A percentile compares a stretch with the other conserved stretches of the same genome.
These are phyloP conservation scores for Aspergillus costaricaensis DNA, from an alignment of 2,329 filamentous ascomycete species.

Conservation along the genomic window DNA sequence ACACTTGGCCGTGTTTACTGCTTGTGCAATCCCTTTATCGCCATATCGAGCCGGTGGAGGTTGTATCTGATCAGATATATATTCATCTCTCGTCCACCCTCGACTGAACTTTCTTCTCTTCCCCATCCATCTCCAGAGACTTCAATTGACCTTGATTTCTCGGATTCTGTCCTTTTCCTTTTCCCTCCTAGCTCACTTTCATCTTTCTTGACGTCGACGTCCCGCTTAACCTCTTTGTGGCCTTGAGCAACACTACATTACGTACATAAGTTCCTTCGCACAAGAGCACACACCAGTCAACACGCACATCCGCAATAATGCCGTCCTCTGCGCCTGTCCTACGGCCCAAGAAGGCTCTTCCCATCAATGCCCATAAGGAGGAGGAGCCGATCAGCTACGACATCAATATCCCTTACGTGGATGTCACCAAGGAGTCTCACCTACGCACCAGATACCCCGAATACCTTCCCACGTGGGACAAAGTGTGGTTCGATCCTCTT, in stretches of 20 bases:
- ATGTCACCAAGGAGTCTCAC: conserved; percentile 41
- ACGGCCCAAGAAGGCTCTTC: conserved; percentile 28
- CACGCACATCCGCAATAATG: conserved; percentile 25
- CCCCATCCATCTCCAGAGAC: conserved; percentile 3
- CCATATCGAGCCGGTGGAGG: conserved; percentile 13
- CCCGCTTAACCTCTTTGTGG: neutral
- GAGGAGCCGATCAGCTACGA: conserved; percentile 47
- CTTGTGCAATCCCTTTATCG: conserved; percentile 16
- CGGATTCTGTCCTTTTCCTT: conserved; percentile 1
- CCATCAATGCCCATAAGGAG: conserved; percentile 29
- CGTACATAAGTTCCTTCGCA: neutral
- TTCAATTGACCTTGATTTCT: neutral
- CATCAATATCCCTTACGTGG: conserved; percentile 53
- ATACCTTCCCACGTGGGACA: conserved; percentile 52
- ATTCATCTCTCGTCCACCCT: conserved; percentile 9
- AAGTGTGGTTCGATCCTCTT: conserved; percentile 50
- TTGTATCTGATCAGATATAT: conserved; percentile 1
- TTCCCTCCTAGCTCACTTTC: conserved; percentile 1
- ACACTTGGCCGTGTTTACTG: conserved; percentile 18
- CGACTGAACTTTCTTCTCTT: conserved; percentile 7
- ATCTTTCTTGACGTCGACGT: neutral
- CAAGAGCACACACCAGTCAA: neutral
- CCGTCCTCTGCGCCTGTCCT: conserved; percentile 36
- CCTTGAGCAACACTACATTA: neutral
- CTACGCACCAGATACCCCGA: conserved; percentile 45